Evolutionary conservation across 352 stramenopile species (phyloP).

Genomic region (Phytopythium kandeliae): DNA sequence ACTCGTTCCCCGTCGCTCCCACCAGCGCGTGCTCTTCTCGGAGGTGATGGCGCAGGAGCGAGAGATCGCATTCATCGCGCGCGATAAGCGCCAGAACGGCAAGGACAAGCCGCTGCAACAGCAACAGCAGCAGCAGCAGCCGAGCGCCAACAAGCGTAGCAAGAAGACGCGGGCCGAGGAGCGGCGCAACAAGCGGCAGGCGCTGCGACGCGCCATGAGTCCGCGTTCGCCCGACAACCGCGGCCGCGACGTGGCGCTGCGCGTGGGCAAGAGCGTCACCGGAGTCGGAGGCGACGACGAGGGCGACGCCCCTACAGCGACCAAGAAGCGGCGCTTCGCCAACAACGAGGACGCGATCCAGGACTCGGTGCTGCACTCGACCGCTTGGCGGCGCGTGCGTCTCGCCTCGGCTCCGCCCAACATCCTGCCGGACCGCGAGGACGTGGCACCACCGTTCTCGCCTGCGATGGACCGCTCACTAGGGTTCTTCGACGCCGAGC

Average conservation of each 20-base stretch:
- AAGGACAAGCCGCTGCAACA: slow-evolving; percentile 19
- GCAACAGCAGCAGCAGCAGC: too few species aligned
- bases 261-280: slow-evolving; percentile 15
- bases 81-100: slow-evolving; percentile 20
- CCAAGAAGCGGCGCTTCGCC: slow-evolving; percentile 17
- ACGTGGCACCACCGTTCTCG: slow-evolving; percentile 26
- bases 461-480: slow-evolving; percentile 29
- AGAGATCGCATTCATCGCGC: slow-evolving; percentile 37
- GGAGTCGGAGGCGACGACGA: slow-evolving; percentile 15
- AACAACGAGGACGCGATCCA: slow-evolving; percentile 35
- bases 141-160: slow-evolving; percentile 10
- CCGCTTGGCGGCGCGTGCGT: slow-evolving; percentile 49
- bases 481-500: slow-evolving; percentile 26
- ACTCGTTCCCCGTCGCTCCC: slow-evolving; percentile 2
- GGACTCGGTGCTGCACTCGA: slow-evolving; percentile 46
- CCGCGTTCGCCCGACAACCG: slow-evolving; percentile 36
- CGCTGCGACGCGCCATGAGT: slow-evolving; percentile 35
- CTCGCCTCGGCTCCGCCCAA: slow-evolving; percentile 29
- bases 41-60: slow-evolving; percentile 52
- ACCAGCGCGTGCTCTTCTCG: slow-evolving; percentile 35
- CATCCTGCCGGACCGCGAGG: slow-evolving; percentile 24
- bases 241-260: slow-evolving; percentile 10
- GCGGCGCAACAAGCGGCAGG: slow-evolving; percentile 40
- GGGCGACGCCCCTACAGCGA: slow-evolving; percentile 9
- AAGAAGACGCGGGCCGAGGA: slow-evolving; percentile 51